These are phyloP conservation scores for Malus asiatica DNA, from an alignment of 306 rosid species.

Conservation along the genomic window DNA sequence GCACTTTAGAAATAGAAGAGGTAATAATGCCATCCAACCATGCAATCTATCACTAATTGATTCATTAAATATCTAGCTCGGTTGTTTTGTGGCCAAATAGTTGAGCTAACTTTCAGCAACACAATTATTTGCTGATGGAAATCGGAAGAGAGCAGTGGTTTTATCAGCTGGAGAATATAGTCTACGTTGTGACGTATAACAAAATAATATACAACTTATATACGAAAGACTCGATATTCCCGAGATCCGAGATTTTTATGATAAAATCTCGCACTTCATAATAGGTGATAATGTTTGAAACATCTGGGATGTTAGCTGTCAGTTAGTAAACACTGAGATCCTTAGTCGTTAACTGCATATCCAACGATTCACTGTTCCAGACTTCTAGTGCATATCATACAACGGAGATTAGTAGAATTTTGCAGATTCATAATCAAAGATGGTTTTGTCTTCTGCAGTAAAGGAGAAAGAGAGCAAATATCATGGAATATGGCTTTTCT, in stretches of 20 bases:
- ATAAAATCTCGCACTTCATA: too few species aligned
- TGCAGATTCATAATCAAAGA: background rate
- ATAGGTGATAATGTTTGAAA: too few species aligned
- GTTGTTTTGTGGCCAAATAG: background rate
- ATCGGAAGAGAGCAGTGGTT: background rate
- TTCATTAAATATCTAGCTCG: background rate
- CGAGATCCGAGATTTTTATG: too few species aligned
- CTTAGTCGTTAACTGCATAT: background rate
- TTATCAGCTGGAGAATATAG: background rate
- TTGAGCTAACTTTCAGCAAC: background rate
- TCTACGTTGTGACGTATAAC: too few species aligned
- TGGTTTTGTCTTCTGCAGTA: background rate
- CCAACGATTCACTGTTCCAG: background rate
- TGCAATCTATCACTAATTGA: background rate
- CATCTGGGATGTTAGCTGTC: too few species aligned
- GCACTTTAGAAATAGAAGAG: background rate
- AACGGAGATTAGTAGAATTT: background rate
- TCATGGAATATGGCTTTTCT: background rate
- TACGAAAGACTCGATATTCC: too few species aligned
- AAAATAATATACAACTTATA: too few species aligned
- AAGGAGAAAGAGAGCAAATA: background rate
- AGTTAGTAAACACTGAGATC: too few species aligned
- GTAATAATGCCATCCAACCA: conserved; percentile 8
- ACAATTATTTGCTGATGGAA: background rate
- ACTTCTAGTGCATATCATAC: background rate